These are phyloP conservation scores for Meripilus lineatus DNA, from an alignment of 1,284 basidiomycete genomes.

Conservation along the genomic window DNA sequence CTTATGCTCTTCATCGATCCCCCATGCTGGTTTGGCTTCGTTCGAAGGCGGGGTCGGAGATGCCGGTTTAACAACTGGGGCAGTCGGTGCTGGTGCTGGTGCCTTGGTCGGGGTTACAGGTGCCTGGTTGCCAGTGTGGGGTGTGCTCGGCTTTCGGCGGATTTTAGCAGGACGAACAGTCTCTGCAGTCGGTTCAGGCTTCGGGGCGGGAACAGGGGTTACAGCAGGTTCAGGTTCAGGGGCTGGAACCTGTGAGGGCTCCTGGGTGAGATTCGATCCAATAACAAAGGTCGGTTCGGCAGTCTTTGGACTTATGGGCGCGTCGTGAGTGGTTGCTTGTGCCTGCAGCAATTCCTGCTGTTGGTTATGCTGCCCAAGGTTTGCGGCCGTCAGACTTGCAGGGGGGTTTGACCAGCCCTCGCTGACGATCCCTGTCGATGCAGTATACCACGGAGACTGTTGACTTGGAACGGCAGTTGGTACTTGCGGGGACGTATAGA, in stretches of 20 bases:
- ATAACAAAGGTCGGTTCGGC: constrained; percentile 13
- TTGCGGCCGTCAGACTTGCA: constrained; percentile 46
- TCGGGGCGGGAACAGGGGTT: constrained; percentile 5
- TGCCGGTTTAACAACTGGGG: constrained; percentile 14
- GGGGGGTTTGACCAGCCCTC: constrained; percentile 46
- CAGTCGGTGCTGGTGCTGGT: constrained; percentile 12
- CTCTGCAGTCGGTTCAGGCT: constrained; percentile 2
- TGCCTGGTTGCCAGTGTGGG: constrained; percentile 11
- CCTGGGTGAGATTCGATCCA: too few relatives aligned
- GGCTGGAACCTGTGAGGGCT: constrained; percentile 11
- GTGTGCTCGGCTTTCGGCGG: background rate
- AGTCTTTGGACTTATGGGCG: constrained; percentile 7
- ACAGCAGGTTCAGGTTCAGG: constrained; percentile 10
- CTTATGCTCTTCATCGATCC: constrained; percentile 61
- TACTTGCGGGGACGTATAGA: constrained; percentile 16
- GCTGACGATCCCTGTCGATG: constrained; percentile 38
- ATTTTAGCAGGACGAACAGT: constrained; percentile 1
- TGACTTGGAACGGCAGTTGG: constrained; percentile 25
- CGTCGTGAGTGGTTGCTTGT: constrained; percentile 3
- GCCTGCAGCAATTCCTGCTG: constrained; percentile 29
- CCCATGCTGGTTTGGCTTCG: constrained; percentile 54
- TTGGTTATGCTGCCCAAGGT: constrained; percentile 55
- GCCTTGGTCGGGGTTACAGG: constrained; percentile 21
- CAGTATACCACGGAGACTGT: constrained; percentile 49
- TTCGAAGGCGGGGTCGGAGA: constrained; percentile 27